Evolutionary conservation across 352 stramenopile genomes (phyloP).

Genomic region (Phytopythium mirpurense): DNA sequence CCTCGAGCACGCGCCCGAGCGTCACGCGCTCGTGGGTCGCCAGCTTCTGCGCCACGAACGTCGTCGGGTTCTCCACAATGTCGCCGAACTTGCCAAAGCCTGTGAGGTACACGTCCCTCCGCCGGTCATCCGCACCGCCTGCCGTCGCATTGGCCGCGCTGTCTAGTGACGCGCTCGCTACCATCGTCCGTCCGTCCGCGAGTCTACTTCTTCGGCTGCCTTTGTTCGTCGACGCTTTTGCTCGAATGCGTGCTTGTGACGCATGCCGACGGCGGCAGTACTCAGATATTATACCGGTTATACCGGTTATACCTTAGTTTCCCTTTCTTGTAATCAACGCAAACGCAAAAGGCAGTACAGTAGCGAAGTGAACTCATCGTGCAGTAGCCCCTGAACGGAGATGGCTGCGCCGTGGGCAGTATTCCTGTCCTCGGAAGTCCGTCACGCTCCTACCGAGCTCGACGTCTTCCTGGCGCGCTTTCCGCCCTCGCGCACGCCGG

Average conservation of each 20-base stretch:
- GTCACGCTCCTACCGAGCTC: not conserved
- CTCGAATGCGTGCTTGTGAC: too few species aligned
- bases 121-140: slow-evolving; percentile 6
- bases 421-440: not conserved
- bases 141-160: slow-evolving; percentile 8
- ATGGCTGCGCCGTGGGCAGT: slow-evolving; percentile 4
- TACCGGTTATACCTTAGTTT: not conserved
- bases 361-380: not conserved
- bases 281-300: too few species aligned
- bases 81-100: slow-evolving; percentile 84
- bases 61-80: slow-evolving; percentile 81
- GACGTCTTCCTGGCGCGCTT: slow-evolving; percentile 8
- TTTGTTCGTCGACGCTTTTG: too few species aligned
- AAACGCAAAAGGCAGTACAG: too few species aligned
- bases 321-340: too few species aligned
- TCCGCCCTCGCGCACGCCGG: slow-evolving; percentile 1
- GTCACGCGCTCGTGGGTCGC: slow-evolving; percentile 59
- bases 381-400: too few species aligned
- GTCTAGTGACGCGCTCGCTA: not conserved
- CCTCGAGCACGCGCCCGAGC: slow-evolving; percentile 62
- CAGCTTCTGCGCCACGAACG: slow-evolving; percentile 45
- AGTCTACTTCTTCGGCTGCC: not conserved
- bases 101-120: slow-evolving; percentile 70
- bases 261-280: too few species aligned
- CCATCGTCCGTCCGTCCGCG: not conserved